Evolutionary conservation across 441 rosid species (phyloP).

Genomic region (Adansonia madagascariensis): DNA sequence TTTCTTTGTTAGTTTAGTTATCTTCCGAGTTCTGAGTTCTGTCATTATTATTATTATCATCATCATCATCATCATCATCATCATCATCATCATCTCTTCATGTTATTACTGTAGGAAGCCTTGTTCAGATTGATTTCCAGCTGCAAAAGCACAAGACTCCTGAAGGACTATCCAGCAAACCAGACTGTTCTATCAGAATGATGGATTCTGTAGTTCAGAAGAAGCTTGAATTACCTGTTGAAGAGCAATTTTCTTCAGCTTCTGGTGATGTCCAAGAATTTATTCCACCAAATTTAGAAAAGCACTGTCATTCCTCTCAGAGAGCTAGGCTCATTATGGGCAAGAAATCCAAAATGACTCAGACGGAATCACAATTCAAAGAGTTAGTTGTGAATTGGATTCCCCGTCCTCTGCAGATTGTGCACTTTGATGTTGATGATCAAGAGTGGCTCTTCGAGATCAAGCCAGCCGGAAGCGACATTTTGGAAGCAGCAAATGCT

Average conservation of each 20-base stretch:
- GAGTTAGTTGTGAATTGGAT: slow-evolving; percentile 15
- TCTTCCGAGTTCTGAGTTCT: neutral
- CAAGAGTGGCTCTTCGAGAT: slow-evolving; percentile 31
- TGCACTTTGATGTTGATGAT: slow-evolving; percentile 18
- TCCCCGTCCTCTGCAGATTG: neutral
- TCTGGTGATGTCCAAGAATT: no score
- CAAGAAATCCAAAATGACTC: neutral
- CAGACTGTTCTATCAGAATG: neutral
- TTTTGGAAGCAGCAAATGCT: neutral
- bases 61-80: no score
- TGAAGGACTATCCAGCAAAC: neutral
- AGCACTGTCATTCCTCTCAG: neutral
- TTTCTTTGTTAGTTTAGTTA: neutral
- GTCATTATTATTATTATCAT: no score
- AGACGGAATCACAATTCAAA: neutral
- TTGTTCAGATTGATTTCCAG: slow-evolving; percentile 10
- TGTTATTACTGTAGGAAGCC: slow-evolving; percentile 12
- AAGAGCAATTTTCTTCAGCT: neutral
- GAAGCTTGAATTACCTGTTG: neutral
- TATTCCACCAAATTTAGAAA: neutral
- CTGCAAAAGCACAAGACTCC: slow-evolving; percentile 7
- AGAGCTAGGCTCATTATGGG: neutral
- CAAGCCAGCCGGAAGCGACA: neutral
- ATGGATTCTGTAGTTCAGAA: neutral
- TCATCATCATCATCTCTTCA: neutral